Conservation (phyloP, 345 rosid species). For the Hibiscus trionum region DNA sequence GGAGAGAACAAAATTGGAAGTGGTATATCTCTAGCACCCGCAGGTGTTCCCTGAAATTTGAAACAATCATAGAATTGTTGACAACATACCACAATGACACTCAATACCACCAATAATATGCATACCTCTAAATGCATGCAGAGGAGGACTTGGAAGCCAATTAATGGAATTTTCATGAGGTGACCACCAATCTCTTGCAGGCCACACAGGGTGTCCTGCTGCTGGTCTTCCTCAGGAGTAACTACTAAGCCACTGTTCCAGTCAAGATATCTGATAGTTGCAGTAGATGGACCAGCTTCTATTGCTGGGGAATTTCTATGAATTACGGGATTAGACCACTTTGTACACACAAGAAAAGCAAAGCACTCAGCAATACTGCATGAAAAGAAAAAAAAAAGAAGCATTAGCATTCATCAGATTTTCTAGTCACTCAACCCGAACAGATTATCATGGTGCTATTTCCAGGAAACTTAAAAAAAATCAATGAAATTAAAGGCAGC, state of each 20-base stretch:
- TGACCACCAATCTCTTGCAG: slow-evolving; percentile 94
- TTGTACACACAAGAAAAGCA: slow-evolving; percentile 89
- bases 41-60: slow-evolving; percentile 79
- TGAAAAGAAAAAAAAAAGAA: slow-evolving; percentile 6
- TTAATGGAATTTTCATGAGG: slow-evolving; percentile 76
- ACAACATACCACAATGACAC: slow-evolving; percentile 19
- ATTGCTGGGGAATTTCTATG: slow-evolving; percentile 50
- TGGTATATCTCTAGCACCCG: slow-evolving; percentile 67
- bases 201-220: slow-evolving; percentile 58
- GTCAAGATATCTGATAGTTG: slow-evolving; percentile 64
- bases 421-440: slow-evolving; percentile 14
- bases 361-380: slow-evolving; percentile 94
- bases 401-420: slow-evolving; percentile 16
- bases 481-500: neutral
- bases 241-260: slow-evolving; percentile 85
- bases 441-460: neutral
- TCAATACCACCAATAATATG: slow-evolving; percentile 5
- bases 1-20: slow-evolving; percentile 81
- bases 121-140: slow-evolving; percentile 90
- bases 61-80: slow-evolving; percentile 17
- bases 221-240: slow-evolving; percentile 52
- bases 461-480: slow-evolving; percentile 3
- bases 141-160: slow-evolving; percentile 81
- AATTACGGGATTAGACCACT: slow-evolving; percentile 89
- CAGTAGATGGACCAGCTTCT: slow-evolving; percentile 57